phyloP scores from a whole-genome alignment of 768 basidiomycete genomes.

The Lactarius trivialis region DNA sequence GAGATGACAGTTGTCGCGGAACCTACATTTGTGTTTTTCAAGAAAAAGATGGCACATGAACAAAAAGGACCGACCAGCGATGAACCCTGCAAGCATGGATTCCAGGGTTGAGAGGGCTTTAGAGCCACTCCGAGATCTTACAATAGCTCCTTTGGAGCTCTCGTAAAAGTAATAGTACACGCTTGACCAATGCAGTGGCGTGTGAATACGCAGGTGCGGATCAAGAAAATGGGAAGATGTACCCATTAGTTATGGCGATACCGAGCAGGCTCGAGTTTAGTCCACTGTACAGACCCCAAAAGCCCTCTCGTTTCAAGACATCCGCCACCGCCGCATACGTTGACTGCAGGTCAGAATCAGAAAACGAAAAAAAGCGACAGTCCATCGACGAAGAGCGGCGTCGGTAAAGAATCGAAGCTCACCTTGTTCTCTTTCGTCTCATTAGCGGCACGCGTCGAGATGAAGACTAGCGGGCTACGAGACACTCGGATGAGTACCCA shows the following conservation, averaged over 20 bases:
- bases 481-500: slow-evolving; percentile 8
- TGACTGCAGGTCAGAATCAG: slow-evolving; percentile 37
- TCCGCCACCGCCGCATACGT: slow-evolving; percentile 61
- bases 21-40: slow-evolving; percentile 41
- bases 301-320: slow-evolving; percentile 78
- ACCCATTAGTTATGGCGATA: slow-evolving; percentile 92
- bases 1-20: slow-evolving; percentile 82
- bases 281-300: slow-evolving; percentile 81
- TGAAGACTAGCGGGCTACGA: slow-evolving; percentile 77
- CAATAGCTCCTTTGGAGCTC: slow-evolving; percentile 50
- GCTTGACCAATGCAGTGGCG: slow-evolving; percentile 33
- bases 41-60: neutral
- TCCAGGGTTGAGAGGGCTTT: slow-evolving; percentile 80
- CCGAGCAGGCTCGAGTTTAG: slow-evolving; percentile 80
- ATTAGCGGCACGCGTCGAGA: slow-evolving; percentile 91
- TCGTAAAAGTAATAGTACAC: slow-evolving; percentile 95
- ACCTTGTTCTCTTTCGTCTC: slow-evolving; percentile 79
- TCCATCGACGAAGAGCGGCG: slow-evolving; percentile 2
- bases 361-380: neutral
- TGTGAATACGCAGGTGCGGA: neutral
- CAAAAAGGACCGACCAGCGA: slow-evolving; percentile 56
- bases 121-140: slow-evolving; percentile 47
- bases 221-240: slow-evolving; percentile 23
- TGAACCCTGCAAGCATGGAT: slow-evolving; percentile 80
- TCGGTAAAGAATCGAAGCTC: slow-evolving; percentile 12